phyloP scores from a whole-genome alignment of 2,329 filamentous ascomycete genomes.

The Penicillium sp. region DNA sequence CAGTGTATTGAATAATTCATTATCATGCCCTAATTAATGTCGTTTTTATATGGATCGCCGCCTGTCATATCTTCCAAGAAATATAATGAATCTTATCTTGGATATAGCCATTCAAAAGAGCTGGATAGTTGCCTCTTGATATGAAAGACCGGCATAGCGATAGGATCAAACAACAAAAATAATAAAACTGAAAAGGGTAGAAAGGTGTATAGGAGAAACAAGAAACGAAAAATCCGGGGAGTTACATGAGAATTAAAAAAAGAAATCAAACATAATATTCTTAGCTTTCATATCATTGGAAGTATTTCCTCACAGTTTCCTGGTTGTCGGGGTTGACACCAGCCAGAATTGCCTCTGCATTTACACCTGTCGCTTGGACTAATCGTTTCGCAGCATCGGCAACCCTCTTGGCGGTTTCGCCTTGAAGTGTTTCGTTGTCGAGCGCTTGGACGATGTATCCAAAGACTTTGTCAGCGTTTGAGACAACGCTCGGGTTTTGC shows the following conservation, averaged over 20 bases:
- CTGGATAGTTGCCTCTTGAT: background rate
- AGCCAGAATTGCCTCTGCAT: conserved; percentile 70
- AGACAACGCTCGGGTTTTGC: conserved; percentile 76
- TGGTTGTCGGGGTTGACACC: conserved; percentile 77
- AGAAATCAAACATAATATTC: background rate
- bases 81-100: background rate
- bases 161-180: background rate
- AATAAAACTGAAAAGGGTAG: background rate
- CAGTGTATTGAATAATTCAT: too few species aligned
- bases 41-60: background rate
- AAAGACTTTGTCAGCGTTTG: conserved; percentile 77
- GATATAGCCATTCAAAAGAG: background rate
- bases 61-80: background rate
- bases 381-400: conserved; percentile 74
- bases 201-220: background rate
- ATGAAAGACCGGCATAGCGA: background rate
- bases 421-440: conserved; percentile 84
- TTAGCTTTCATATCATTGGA: conserved; percentile 50
- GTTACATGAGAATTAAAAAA: conserved; percentile 1
- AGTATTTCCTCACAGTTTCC: conserved; percentile 72
- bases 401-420: conserved; percentile 73
- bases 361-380: conserved; percentile 67
- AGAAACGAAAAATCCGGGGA: background rate
- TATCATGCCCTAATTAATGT: background rate
- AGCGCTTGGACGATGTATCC: conserved; percentile 81